Base-by-base conservation (phyloP, 257 asterid species). In the Gynochthodes officinalis region DNA sequence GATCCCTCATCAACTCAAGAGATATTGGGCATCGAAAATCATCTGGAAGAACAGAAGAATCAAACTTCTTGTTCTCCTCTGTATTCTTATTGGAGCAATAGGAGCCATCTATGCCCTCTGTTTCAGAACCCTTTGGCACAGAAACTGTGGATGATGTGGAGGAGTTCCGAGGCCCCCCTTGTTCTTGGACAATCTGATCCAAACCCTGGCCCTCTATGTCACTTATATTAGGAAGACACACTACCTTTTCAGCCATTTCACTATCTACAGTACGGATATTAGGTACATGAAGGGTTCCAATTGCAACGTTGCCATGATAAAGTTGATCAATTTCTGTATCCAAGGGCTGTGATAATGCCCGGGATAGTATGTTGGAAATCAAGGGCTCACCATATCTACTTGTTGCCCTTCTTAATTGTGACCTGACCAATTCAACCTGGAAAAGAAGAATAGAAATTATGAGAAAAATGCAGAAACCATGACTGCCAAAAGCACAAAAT, bases 1-100 rank as follows among this genome's bases (percentile, higher is more conserved):
- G 99, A 82, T 94, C 97, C 82, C 93, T 85, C 99, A 94, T 91
- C 63, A 94, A 86, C 74, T 94, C 99, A 67, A 94, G 96, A 35
- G 99, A 89, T 67, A 94, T 90, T n/a, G 99, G 99, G 78, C 99
- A 94, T 43, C 75, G 92, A 72, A 87, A 92, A 78, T 94, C 99
- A 23, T 82, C 91, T 4, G 97, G 99, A 77, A 90, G 80, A 33
- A 81, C 80, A 61, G 88, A 84, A 82, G 83, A 83, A 75, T 88
- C 89, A 2, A 76, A 63, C 83, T 89, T 85, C 78, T 83, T 85
- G 83, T 81, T 88, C 84, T 87, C 93, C 16, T 85, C 92, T 16
- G 69, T 53, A 69, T 40, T 84, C 72, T 76, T 84, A 81, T 76
- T 69, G 19, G 82, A 54, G 43, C 42, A 59, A 39, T 39, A 59